Evolutionary conservation across 2,329 filamentous ascomycete species (phyloP).

Genomic region (Setomelanomma holmii): DNA sequence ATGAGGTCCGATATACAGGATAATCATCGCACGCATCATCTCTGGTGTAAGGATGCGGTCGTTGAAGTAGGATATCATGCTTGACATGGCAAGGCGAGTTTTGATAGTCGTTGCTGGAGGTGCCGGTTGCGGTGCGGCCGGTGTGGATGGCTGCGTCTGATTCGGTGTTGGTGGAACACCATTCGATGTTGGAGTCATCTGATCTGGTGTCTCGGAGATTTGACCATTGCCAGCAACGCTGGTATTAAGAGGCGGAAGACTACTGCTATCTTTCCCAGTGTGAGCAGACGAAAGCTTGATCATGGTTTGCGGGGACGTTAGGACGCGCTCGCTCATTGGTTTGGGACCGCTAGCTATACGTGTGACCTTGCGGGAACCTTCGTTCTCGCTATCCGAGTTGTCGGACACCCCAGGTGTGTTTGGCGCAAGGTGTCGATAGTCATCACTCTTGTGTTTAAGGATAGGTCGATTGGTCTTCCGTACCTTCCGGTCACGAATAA

Average conservation of each 20-base stretch:
- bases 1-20: conserved; percentile 93
- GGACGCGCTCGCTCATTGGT: conserved; percentile 31
- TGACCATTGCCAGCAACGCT: conserved; percentile 26
- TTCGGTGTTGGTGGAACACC: conserved; percentile 28
- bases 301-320: conserved; percentile 43
- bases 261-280: conserved; percentile 37
- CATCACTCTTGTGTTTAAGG: conserved; percentile 82
- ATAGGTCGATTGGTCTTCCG: conserved; percentile 80
- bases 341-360: conserved; percentile 14
- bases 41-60: conserved; percentile 93
- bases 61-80: conserved; percentile 98
- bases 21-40: conserved; percentile 99
- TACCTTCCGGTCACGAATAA: conserved; percentile 84
- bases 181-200: conserved; percentile 16
- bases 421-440: conserved; percentile 81
- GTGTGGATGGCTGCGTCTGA: conserved; percentile 18
- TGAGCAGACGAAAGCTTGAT: conserved; percentile 50
- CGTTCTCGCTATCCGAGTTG: conserved; percentile 66
- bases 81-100: conserved; percentile 90
- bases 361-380: conserved; percentile 16
- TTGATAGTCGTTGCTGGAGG: conserved; percentile 63
- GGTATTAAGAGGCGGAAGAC: conserved; percentile 27
- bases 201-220: conserved; percentile 30
- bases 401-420: conserved; percentile 84
- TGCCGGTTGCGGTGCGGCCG: conserved; percentile 33